Percentiles rank a stretch among this genome's conserved stretches.
These are phyloP conservation scores for Aspergillus sp. DNA, from an alignment of 2,329 filamentous ascomycete genomes.

Conservation along the genomic window DNA sequence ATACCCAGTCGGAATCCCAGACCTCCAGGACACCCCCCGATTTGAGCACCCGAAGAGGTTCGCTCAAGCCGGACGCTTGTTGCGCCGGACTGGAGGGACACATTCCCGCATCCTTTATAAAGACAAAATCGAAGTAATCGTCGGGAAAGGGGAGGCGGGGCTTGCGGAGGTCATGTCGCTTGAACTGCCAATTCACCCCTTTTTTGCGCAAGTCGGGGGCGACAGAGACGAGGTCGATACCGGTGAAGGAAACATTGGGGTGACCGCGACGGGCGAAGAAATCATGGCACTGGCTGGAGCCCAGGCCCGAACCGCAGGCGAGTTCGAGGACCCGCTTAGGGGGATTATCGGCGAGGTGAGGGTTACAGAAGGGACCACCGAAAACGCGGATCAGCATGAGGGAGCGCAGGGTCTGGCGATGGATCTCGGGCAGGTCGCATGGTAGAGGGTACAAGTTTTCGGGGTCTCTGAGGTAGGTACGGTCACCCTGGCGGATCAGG, in stretches of 20 bases:
- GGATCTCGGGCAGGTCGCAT: conserved; percentile 79
- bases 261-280: conserved; percentile 68
- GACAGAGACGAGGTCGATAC: conserved; percentile 73
- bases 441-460: conserved; percentile 76
- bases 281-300: conserved; percentile 82
- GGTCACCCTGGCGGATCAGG: conserved; percentile 70
- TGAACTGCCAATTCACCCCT: conserved; percentile 82
- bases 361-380: conserved; percentile 72
- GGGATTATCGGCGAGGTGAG: conserved; percentile 59
- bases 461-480: conserved; percentile 74
- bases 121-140: conserved; percentile 79
- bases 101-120: conserved; percentile 78
- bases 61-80: conserved; percentile 58
- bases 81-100: conserved; percentile 55
- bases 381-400: conserved; percentile 77
- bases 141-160: conserved; percentile 72
- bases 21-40: conserved; percentile 78
- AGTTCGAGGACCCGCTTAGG: conserved; percentile 78
- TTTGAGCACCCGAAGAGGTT: conserved; percentile 70
- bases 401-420: conserved; percentile 80
- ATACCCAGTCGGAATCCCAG: conserved; percentile 82
- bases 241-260: conserved; percentile 69
- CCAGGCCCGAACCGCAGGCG: conserved; percentile 82
- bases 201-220: conserved; percentile 61
- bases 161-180: conserved; percentile 78